Percentiles rank a stretch among this genome's conserved stretches.
These are phyloP conservation scores for Talaromyces sp. DNA, from an alignment of 2,329 filamentous ascomycete species.

Conservation along the genomic window DNA sequence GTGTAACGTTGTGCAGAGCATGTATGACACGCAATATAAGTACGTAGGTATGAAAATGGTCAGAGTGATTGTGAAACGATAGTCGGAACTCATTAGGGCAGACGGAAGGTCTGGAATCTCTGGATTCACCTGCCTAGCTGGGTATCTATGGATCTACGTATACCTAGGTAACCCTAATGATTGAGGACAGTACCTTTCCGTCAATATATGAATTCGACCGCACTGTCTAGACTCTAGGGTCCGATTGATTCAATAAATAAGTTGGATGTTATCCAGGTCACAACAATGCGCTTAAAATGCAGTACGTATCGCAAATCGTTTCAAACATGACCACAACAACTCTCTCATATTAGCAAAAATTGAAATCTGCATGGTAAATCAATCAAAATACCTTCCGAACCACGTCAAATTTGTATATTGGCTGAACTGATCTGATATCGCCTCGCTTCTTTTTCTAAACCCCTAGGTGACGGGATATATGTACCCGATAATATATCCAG, in stretches of 20 bases:
- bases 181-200: background rate
- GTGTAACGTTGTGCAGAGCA: constrained; percentile 3
- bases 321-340: background rate
- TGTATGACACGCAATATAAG: background rate
- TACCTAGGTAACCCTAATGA: background rate
- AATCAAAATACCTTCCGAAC: background rate
- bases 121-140: background rate
- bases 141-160: no score
- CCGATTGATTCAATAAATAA: background rate
- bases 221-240: background rate
- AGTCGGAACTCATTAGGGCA: no score
- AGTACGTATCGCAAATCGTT: background rate
- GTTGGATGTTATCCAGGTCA: background rate
- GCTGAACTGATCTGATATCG: background rate
- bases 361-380: background rate
- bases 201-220: background rate
- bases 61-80: background rate
- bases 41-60: background rate
- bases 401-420: background rate
- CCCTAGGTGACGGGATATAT: background rate
- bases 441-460: background rate
- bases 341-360: background rate
- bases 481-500: background rate
- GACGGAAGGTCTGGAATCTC: background rate
- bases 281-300: background rate